Percentiles rank a stretch among this genome's conserved stretches.
phyloP scores from a whole-genome alignment of 1,139 yeast genomes.

The Sugiyamaella sp. region DNA sequence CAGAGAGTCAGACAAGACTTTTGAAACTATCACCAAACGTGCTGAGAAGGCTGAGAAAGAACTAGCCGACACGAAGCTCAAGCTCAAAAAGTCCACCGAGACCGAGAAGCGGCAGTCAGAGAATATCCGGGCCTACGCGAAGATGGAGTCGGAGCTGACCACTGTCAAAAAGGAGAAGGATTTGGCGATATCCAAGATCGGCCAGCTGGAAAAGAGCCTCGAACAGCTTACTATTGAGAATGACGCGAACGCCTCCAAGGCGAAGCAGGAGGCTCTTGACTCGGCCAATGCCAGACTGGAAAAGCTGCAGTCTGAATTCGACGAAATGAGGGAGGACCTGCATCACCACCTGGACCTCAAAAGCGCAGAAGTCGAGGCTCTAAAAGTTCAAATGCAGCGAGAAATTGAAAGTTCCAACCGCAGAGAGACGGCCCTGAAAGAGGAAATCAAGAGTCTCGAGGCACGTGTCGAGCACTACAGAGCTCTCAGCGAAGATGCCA shows the following conservation, averaged over 20 bases:
- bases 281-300: slow-evolving; percentile 30
- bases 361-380: slow-evolving; percentile 31
- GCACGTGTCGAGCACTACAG: slow-evolving; percentile 49
- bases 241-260: slow-evolving; percentile 31
- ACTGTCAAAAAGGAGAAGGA: slow-evolving; percentile 29
- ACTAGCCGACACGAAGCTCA: slow-evolving; percentile 25
- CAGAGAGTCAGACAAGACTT: slow-evolving; percentile 34
- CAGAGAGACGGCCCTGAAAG: slow-evolving; percentile 32
- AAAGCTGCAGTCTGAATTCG: slow-evolving; percentile 28
- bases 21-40: slow-evolving; percentile 31
- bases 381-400: slow-evolving; percentile 29
- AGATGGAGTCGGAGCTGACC: slow-evolving; percentile 33
- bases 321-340: slow-evolving; percentile 27
- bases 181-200: slow-evolving; percentile 20
- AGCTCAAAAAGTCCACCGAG: slow-evolving; percentile 25
- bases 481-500: slow-evolving; percentile 46
- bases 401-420: slow-evolving; percentile 26
- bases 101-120: slow-evolving; percentile 29
- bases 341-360: slow-evolving; percentile 26
- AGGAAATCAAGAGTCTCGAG: slow-evolving; percentile 44
- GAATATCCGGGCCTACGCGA: slow-evolving; percentile 27
- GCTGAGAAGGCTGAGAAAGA: slow-evolving; percentile 31
- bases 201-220: slow-evolving; percentile 31
- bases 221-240: slow-evolving; percentile 31
- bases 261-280: slow-evolving; percentile 33